These are phyloP conservation scores for Amorphotheca resinae DNA, from an alignment of 495 filamentous ascomycete species.

Conservation along the genomic window DNA sequence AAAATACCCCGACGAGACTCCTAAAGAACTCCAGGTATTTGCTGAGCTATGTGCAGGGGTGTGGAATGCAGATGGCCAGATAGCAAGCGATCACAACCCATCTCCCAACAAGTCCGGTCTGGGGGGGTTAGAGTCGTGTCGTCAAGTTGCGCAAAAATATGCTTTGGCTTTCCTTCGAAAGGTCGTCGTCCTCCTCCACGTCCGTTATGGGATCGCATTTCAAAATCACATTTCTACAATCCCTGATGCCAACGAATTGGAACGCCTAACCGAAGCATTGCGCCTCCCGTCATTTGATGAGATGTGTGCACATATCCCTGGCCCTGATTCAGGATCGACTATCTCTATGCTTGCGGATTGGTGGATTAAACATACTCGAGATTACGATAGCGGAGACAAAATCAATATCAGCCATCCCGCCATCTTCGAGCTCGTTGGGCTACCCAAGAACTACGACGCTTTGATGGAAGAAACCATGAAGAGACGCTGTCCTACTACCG, in stretches of 20 bases:
- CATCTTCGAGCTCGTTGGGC: conserved; percentile 85
- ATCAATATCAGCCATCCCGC: conserved; percentile 52
- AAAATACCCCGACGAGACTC: no score
- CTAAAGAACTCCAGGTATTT: background rate
- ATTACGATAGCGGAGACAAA: background rate
- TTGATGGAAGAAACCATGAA: conserved; percentile 84
- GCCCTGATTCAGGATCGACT: conserved; percentile 15
- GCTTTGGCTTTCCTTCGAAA: conserved; percentile 87
- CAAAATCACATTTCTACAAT: conserved; percentile 55
- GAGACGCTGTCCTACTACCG: conserved; percentile 73
- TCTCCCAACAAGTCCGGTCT: background rate
- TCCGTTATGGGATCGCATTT: conserved; percentile 81
- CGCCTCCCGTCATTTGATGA: conserved; percentile 69
- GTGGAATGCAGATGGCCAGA: background rate
- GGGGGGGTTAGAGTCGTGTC: conserved; percentile 3
- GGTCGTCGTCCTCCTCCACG: conserved; percentile 66
- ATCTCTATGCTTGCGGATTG: conserved; percentile 38
- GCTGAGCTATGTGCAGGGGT: background rate
- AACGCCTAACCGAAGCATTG: conserved; percentile 62
- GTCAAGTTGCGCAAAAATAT: conserved; percentile 47
- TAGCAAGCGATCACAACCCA: background rate
- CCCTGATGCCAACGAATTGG: conserved; percentile 62
- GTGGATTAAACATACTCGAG: conserved; percentile 56
- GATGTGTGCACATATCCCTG: conserved; percentile 40
- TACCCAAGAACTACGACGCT: conserved; percentile 86